Evolutionary conservation across 164 flowering plant species (phyloP), one percentile per base, ranked within the genome.

Genomic region (Pachysandra terminalis): DNA sequence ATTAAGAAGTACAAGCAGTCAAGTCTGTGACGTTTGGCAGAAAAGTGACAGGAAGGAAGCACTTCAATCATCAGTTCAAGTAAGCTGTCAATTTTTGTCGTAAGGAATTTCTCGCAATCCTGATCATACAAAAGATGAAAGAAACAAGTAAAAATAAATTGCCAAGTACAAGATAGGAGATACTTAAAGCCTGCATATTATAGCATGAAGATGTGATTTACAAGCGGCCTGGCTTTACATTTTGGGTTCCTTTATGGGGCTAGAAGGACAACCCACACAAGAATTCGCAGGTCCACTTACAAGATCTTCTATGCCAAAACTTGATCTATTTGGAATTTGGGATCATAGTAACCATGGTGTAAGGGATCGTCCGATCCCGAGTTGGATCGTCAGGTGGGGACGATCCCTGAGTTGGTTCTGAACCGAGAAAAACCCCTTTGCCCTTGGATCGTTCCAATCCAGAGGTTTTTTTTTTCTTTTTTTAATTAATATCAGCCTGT

Each of bases 21-120:
- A 60, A 96, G 94, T 67, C 98, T 84, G 79, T 91, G 89, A 41
- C 84, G 96, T 71, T 90, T 93, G 56, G 98, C 95, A 59, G 99
- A 88, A 78, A 85, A 84, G 79, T 93, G 96, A 66, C 93, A 93
- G 15, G 74, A 80, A 32, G 95, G 94, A 59, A 91, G 74, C 71
- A 83, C 86, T 73, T 88, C 86, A 67, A 91, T 74, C 98, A 96
- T 86, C 68, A 87, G 78, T 52, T 57, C 66, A 40, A 85, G 90
- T 80, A 93, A 68, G 27, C 85, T 90, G 69, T 80, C 85, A 14
- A 85, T 82, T 69, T 81, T 83, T 24, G 79, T 65, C 60, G 86
- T 76, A 68, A 90, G 75, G 66, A 87, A 87, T 13, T 68, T 81
- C 41, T 81, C 83, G 64, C 75, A 71, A 53, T 79, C 78, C 99